A percentile compares a stretch with the other conserved stretches of the same genome.
Evolutionary conservation across 495 filamentous ascomycete species (phyloP).

Genomic region (Aspergillus olivimuriae): DNA sequence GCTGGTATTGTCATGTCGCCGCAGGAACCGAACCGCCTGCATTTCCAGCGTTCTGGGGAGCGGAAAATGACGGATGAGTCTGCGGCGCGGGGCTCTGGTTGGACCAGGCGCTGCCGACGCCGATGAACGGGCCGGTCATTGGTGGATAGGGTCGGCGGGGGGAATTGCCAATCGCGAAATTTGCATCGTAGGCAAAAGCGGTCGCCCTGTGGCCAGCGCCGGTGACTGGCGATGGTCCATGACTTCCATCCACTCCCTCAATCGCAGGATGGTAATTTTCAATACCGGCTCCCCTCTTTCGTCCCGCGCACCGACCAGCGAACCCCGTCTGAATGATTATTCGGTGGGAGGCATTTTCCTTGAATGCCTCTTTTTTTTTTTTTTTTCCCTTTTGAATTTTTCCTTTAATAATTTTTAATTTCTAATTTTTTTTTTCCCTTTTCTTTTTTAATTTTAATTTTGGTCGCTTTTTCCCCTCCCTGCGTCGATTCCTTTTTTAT

Average conservation of each 20-base stretch:
- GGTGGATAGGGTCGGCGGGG: too few relatives aligned
- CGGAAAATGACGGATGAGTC: constrained; percentile 15
- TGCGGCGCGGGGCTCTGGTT: constrained; percentile 18
- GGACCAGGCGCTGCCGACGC: constrained; percentile 22
- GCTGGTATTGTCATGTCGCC: constrained; percentile 16
- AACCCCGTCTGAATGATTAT: too few relatives aligned
- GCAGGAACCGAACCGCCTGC: constrained; percentile 23
- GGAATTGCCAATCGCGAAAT: too few relatives aligned
- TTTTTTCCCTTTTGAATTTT: background rate
- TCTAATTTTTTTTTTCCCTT: constrained; percentile 1
- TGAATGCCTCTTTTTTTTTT: constrained; percentile 2
- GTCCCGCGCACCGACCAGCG: constrained; percentile 10
- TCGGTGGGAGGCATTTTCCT: too few relatives aligned
- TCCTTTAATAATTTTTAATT: constrained; percentile 1
- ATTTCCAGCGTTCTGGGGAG: constrained; percentile 10
- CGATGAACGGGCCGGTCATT: background rate
- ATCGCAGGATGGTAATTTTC: too few relatives aligned
- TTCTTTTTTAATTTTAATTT: constrained; percentile 9
- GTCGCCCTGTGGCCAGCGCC: too few relatives aligned
- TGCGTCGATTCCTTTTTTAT: constrained; percentile 19
- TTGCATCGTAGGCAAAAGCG: too few relatives aligned
- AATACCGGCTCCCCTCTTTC: background rate
- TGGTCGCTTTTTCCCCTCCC: constrained; percentile 12
- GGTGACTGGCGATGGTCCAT: too few relatives aligned
- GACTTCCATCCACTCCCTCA: too few relatives aligned